Base-by-base conservation (phyloP, 495 filamentous ascomycete species). In the Penicillium goetzii region DNA sequence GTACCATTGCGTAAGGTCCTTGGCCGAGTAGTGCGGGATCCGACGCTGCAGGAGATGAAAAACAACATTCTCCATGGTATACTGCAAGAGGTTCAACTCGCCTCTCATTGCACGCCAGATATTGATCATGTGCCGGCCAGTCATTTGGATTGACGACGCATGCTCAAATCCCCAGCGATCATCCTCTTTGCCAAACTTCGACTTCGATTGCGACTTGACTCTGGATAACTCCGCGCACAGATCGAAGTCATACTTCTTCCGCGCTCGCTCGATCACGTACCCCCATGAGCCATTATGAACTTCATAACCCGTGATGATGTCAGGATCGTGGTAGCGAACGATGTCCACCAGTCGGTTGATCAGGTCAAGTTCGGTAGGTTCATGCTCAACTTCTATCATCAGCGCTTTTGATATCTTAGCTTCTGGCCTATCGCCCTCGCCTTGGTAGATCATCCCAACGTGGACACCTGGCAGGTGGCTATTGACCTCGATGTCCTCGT, bases 31-130 rank as follows among this genome's bases (percentile, higher is more conserved):
- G 71, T 97, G 92, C 21, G 96, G 96, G 30, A 97, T 91, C 25
- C 95, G 88, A n/a, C 88, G 86, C 70, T 96, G 92, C 19, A 97
- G 78, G 10, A 97, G 76, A 78, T 99, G 96, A 76, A 95, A 97
- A 0, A 87, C 93, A 34, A 99, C 92, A 70, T 97, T 98, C 74
- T 98, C 95, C 89, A 97, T 92, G 0, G 90, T 95, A 70, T 98
- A 98, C 68, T 97, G 92, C 50, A 97, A 79, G 49, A 99, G 77
- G 64, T 90, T 96, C 33, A 98, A 74, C 77, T 98, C 95, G 60
- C 90, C 85, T 55, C 89, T 86, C 93, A 99, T 97, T 0, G 94
- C 93, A 57, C 95, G 86, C 95, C 96, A 99, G 54, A 98, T 90
- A 65, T 98, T 99, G 76, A 99, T 92, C 80, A 95, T 90, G 70